phyloP scores from a whole-genome alignment of 495 filamentous ascomycete species.

The Daldinia vernicosa region DNA sequence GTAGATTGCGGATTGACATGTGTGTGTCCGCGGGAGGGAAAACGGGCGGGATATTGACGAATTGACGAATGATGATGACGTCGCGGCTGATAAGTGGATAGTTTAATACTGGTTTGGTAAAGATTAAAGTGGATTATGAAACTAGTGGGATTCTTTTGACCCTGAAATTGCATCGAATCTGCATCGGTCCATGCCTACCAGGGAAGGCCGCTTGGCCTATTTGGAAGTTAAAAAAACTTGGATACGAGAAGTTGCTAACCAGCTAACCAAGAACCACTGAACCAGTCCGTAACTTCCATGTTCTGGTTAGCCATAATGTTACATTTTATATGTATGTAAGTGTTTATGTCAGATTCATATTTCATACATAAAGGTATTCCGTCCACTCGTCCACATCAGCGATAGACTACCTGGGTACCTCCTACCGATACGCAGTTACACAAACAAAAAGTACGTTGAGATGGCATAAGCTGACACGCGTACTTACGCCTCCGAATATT shows the following conservation, averaged over 20 bases:
- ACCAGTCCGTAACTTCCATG: constrained; percentile 3
- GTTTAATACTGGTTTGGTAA: constrained; percentile 11
- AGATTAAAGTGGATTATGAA: constrained; percentile 26
- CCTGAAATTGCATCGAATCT: constrained; percentile 23
- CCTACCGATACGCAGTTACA: too few species aligned
- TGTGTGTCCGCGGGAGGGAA: constrained; percentile 5
- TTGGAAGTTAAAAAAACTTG: constrained; percentile 40
- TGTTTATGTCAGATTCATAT: not conserved
- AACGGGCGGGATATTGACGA: constrained; percentile 36
- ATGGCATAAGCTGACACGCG: not conserved
- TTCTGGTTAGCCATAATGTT: not conserved
- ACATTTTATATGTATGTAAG: not conserved
- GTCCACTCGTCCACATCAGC: too few species aligned
- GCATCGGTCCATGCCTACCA: constrained; percentile 16
- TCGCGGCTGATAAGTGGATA: constrained; percentile 41
- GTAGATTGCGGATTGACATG: constrained; percentile 21
- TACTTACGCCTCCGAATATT: not conserved
- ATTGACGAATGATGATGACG: constrained; percentile 45
- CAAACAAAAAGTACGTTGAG: not conserved
- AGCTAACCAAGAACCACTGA: constrained; percentile 25
- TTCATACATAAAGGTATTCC: too few species aligned
- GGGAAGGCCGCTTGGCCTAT: constrained; percentile 30
- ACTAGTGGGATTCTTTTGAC: constrained; percentile 33
- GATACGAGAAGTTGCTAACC: constrained; percentile 39
- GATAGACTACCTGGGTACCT: not conserved